A percentile compares a stretch with the other conserved stretches of the same genome.
Conservation (phyloP, 2,329 filamentous ascomycete species). For the Coniochaeta ligniaria region DNA sequence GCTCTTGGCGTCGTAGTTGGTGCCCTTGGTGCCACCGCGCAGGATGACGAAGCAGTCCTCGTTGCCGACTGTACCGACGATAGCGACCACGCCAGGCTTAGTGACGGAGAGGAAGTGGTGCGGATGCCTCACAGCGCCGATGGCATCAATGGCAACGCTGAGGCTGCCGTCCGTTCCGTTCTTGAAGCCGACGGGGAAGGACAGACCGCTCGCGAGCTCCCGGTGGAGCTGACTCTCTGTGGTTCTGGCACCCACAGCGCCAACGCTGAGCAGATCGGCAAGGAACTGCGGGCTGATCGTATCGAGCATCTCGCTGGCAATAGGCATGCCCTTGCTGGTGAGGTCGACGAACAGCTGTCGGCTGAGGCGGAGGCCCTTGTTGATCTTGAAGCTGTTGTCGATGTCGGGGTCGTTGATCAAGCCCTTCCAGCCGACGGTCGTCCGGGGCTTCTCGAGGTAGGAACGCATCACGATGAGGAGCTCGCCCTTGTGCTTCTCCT, state of each 20-base stretch:
- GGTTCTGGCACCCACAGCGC: constrained; percentile 90
- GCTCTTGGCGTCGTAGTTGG: constrained; percentile 85
- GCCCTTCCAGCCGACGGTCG: constrained; percentile 97
- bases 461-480: constrained; percentile 94
- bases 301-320: constrained; percentile 96
- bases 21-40: constrained; percentile 84
- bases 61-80: constrained; percentile 90
- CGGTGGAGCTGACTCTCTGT: constrained; percentile 95
- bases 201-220: constrained; percentile 86
- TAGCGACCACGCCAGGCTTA: constrained; percentile 90
- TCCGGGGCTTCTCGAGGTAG: constrained; percentile 97
- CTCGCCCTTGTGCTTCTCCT: constrained; percentile 83
- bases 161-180: constrained; percentile 94
- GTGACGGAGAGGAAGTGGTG: constrained; percentile 98
- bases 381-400: constrained; percentile 97
- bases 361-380: constrained; percentile 84
- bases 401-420: constrained; percentile 98
- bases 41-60: constrained; percentile 97
- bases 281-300: constrained; percentile 97
- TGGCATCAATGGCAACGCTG: constrained; percentile 87
- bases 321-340: constrained; percentile 86
- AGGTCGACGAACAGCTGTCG: constrained; percentile 90
- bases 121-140: constrained; percentile 82
- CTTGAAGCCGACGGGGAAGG: constrained; percentile 98
- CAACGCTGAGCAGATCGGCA: constrained; percentile 83